Evolutionary conservation across 2,329 filamentous ascomycete genomes (phyloP).

Genomic region (Arthrobotrys sphaeroides): DNA sequence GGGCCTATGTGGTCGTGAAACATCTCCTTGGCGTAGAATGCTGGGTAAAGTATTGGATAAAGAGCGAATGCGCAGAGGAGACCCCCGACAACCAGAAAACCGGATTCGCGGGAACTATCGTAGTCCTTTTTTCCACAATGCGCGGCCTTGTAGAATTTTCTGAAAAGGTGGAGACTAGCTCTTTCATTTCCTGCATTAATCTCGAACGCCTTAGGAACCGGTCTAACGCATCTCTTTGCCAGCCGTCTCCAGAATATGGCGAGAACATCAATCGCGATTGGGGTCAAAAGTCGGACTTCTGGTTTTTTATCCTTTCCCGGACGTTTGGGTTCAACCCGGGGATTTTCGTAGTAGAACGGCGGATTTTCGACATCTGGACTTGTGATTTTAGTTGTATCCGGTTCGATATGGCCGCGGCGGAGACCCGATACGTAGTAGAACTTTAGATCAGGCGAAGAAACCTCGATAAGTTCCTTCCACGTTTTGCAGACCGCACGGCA

Average conservation of each 20-base stretch:
- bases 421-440: conserved; percentile 22
- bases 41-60: too few relatives aligned
- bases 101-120: background rate
- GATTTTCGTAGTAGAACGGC: too few relatives aligned
- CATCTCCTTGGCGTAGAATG: too few relatives aligned
- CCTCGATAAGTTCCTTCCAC: conserved; percentile 22
- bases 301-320: background rate
- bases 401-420: too few relatives aligned
- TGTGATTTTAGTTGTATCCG: too few relatives aligned
- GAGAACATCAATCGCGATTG: background rate
- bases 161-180: background rate
- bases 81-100: too few relatives aligned
- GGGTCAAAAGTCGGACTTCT: background rate
- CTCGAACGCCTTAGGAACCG: too few relatives aligned
- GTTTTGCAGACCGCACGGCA: conserved; percentile 19
- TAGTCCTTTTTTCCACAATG: background rate
- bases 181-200: too few relatives aligned
- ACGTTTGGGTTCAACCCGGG: too few relatives aligned
- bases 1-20: background rate
- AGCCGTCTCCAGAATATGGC: background rate
- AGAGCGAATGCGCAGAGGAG: too few relatives aligned
- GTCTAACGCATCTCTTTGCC: background rate
- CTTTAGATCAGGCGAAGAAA: conserved; percentile 12
- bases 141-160: background rate
- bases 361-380: too few relatives aligned